phyloP scores from a whole-genome alignment of 495 filamentous ascomycete genomes.

The Massariosphaeria phaeospora region DNA sequence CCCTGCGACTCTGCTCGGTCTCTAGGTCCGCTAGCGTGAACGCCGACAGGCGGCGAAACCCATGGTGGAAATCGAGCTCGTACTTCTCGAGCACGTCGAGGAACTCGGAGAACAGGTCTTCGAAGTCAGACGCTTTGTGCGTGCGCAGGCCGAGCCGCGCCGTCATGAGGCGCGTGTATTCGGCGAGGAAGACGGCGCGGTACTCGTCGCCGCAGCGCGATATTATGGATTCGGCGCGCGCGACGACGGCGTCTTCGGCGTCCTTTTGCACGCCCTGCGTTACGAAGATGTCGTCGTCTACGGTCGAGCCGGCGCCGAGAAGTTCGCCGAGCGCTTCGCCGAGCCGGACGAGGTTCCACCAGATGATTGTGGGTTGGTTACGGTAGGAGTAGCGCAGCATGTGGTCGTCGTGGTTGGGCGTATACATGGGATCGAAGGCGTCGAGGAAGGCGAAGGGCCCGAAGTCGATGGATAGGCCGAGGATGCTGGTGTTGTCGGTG shows the following conservation, averaged over 20 bases:
- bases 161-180: conserved; percentile 82
- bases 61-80: conserved; percentile 85
- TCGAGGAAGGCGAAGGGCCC: conserved; percentile 96
- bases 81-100: conserved; percentile 76
- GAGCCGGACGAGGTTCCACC: conserved; percentile 95
- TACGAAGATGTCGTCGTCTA: conserved; percentile 67
- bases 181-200: conserved; percentile 73
- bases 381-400: conserved; percentile 81
- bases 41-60: conserved; percentile 70
- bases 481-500: conserved; percentile 92
- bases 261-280: conserved; percentile 65
- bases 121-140: conserved; percentile 65
- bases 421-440: conserved; percentile 89
- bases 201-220: conserved; percentile 74
- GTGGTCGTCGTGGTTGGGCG: conserved; percentile 93
- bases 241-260: conserved; percentile 60
- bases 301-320: conserved; percentile 62
- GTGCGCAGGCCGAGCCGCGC: conserved; percentile 67
- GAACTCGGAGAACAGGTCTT: conserved; percentile 66
- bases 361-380: conserved; percentile 93
- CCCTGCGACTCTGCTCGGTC: conserved; percentile 54
- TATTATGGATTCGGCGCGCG: conserved; percentile 78
- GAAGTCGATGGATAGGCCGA: conserved; percentile 84
- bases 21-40: conserved; percentile 55
- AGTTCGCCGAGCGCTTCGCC: conserved; percentile 89